Evolutionary conservation across 306 rosid genomes (phyloP).

Genomic region (Albizia julibrissin): DNA sequence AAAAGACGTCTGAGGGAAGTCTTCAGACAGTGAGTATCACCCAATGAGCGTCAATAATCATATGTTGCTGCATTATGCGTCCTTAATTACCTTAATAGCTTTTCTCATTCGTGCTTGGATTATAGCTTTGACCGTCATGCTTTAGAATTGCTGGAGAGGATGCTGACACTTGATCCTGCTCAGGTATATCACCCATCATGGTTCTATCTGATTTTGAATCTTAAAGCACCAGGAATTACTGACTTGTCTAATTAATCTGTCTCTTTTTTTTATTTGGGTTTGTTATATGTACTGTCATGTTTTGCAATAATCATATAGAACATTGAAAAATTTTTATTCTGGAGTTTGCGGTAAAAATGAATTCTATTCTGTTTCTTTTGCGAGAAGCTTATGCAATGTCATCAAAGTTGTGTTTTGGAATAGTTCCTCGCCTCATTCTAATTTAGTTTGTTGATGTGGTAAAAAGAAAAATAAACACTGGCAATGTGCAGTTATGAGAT

Average conservation of each 20-base stretch:
- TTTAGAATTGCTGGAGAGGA: conserved; percentile 67
- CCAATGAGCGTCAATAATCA: background rate
- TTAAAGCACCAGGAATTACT: background rate
- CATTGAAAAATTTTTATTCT: background rate
- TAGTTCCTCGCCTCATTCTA: background rate
- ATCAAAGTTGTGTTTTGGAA: background rate
- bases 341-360: background rate
- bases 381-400: background rate
- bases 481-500: background rate
- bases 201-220: background rate
- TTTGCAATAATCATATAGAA: background rate
- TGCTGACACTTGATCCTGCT: conserved; percentile 69
- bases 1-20: conserved; percentile 69
- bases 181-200: conserved; percentile 44
- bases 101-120: conserved; percentile 13
- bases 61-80: background rate
- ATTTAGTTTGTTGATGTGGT: background rate
- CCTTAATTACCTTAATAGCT: conserved; percentile 11
- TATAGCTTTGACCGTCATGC: conserved; percentile 67
- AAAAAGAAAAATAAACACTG: background rate
- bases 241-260: background rate
- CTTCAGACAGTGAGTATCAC: conserved; percentile 57
- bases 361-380: background rate
- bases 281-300: background rate
- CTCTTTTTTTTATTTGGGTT: background rate